These are phyloP conservation scores for Claviceps digitariae DNA, from an alignment of 2,329 filamentous ascomycete species.

Conservation along the genomic window DNA sequence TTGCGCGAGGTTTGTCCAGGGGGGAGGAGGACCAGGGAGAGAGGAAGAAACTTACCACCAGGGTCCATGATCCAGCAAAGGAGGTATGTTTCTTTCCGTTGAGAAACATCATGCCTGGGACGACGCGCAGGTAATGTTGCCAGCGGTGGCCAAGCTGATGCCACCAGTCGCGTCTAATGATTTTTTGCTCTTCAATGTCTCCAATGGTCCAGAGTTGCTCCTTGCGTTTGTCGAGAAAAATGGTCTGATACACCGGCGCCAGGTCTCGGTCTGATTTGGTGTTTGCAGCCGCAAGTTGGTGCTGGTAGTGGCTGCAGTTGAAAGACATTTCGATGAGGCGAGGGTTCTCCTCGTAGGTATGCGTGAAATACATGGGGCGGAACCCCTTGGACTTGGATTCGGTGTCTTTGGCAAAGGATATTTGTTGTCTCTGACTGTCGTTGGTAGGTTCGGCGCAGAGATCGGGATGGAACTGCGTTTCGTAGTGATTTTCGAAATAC, in stretches of 20 bases:
- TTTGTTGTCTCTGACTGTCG: constrained; percentile 24
- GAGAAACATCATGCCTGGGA: constrained; percentile 60
- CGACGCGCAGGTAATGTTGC: constrained; percentile 50
- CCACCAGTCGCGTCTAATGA: constrained; percentile 54
- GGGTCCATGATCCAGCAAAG: constrained; percentile 55
- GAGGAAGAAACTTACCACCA: constrained; percentile 35
- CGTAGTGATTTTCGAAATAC: constrained; percentile 57
- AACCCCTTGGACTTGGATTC: constrained; percentile 40
- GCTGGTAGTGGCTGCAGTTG: constrained; percentile 64
- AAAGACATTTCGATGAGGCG: constrained; percentile 57
- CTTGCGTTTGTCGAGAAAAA: constrained; percentile 48
- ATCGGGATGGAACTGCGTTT: constrained; percentile 40
- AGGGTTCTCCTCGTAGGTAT: constrained; percentile 41
- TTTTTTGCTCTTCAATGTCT: constrained; percentile 44
- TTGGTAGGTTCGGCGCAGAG: constrained; percentile 35
- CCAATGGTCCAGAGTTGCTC: constrained; percentile 43
- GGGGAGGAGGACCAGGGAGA: background rate
- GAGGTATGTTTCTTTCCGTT: constrained; percentile 50
- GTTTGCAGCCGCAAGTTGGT: constrained; percentile 44
- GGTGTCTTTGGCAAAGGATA: constrained; percentile 28
- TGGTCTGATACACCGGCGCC: constrained; percentile 57
- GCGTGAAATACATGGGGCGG: constrained; percentile 53
- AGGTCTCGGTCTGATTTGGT: constrained; percentile 16
- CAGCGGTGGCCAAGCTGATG: constrained; percentile 52
- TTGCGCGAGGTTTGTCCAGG: background rate